These are phyloP conservation scores for Pascua guehoae DNA, from an alignment of 1,284 basidiomycete genomes.

Conservation along the genomic window DNA sequence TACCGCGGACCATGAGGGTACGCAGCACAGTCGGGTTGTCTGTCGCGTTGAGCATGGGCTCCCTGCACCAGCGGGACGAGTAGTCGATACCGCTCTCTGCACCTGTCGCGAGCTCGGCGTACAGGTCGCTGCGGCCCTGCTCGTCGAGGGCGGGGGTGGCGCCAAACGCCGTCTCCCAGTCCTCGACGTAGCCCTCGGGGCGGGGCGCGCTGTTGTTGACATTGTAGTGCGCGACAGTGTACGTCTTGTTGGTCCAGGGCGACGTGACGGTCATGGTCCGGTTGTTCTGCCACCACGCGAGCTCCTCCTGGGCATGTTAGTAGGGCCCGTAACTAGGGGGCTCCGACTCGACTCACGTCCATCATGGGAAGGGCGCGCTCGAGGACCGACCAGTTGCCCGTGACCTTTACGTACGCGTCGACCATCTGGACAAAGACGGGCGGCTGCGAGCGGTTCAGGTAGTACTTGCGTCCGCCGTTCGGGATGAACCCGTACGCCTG, in stretches of 20 bases:
- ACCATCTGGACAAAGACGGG: slow-evolving; percentile 80
- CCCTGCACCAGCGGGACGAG: slow-evolving; percentile 53
- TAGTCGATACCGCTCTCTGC: slow-evolving; percentile 67
- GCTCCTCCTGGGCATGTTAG: slow-evolving; percentile 52
- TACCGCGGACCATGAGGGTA: slow-evolving; percentile 66
- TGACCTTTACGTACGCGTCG: slow-evolving; percentile 59
- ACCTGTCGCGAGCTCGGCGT: slow-evolving; percentile 80
- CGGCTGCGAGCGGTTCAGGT: slow-evolving; percentile 84
- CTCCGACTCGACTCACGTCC: slow-evolving; percentile 37
- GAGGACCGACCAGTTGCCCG: slow-evolving; percentile 63
- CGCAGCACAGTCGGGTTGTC: slow-evolving; percentile 59
- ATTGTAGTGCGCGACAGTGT: slow-evolving; percentile 66
- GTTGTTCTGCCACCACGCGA: slow-evolving; percentile 76
- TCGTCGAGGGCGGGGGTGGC: slow-evolving; percentile 62
- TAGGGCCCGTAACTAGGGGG: slow-evolving; percentile 27
- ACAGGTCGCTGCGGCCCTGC: slow-evolving; percentile 62
- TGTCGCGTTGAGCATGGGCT: slow-evolving; percentile 52
- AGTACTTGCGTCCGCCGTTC: slow-evolving; percentile 66
- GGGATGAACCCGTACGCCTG: slow-evolving; percentile 72
- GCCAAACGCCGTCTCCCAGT: slow-evolving; percentile 71
- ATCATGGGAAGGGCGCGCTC: slow-evolving; percentile 61
- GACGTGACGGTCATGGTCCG: slow-evolving; percentile 69
- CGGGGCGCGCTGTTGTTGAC: slow-evolving; percentile 78
- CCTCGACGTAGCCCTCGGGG: slow-evolving; percentile 66
- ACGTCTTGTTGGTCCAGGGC: slow-evolving; percentile 63